A percentile compares a stretch with the other conserved stretches of the same genome.
Conservation (phyloP, 2,329 filamentous ascomycete genomes). For the Diaporthe sp. region DNA sequence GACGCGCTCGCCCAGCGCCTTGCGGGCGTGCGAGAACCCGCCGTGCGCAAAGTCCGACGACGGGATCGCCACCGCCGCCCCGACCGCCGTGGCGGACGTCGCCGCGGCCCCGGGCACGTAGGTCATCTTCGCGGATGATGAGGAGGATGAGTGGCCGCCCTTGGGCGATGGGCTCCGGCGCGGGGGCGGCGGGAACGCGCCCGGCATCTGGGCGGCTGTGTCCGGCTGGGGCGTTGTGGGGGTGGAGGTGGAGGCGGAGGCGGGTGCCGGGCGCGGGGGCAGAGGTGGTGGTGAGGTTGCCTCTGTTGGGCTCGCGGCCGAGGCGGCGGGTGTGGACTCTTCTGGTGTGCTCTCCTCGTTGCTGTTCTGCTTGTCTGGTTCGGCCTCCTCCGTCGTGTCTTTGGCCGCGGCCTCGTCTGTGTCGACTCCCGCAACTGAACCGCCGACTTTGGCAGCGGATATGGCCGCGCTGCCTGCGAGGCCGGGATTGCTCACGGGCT, state of each 20-base stretch:
- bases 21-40: constrained; percentile 37
- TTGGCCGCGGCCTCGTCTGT: background rate
- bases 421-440: background rate
- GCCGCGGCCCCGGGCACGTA: constrained; percentile 37
- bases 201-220: constrained; percentile 34
- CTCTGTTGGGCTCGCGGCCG: background rate
- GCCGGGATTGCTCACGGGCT: background rate
- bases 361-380: background rate
- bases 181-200: constrained; percentile 36
- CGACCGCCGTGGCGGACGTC: constrained; percentile 35
- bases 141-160: background rate
- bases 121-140: constrained; percentile 26
- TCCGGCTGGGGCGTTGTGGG: constrained; percentile 25
- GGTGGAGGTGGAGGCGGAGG: background rate
- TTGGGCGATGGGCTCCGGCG: constrained; percentile 6
- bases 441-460: constrained; percentile 3
- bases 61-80: constrained; percentile 35
- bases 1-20: constrained; percentile 37
- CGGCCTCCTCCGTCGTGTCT: background rate
- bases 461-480: constrained; percentile 8
- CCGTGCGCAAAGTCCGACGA: constrained; percentile 33
- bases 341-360: background rate
- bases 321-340: background rate
- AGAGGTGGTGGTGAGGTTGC: constrained; percentile 17
- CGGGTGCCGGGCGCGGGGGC: constrained; percentile 27